Conservation (phyloP, 768 basidiomycete genomes). For the Tylopilus felleus region DNA sequence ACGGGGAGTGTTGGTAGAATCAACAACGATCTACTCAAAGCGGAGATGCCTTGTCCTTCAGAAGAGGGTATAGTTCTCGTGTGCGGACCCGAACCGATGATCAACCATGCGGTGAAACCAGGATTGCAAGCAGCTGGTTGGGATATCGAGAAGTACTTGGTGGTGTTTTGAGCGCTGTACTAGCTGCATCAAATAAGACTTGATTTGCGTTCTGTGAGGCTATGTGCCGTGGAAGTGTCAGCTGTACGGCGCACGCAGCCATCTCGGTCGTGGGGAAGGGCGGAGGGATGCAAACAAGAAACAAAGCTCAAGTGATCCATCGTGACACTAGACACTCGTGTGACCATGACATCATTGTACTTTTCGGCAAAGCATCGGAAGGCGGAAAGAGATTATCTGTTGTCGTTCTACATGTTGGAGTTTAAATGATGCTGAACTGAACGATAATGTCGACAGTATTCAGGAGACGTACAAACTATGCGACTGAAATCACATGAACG, state of each 20-base stretch:
- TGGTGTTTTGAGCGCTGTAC: slow-evolving; percentile 31
- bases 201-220: background rate
- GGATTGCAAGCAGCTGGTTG: slow-evolving; percentile 35
- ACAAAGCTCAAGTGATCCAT: background rate
- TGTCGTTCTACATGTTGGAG: too few species aligned
- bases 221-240: too few species aligned
- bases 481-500: too few species aligned
- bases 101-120: slow-evolving; percentile 30
- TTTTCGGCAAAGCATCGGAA: too few species aligned
- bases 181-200: background rate
- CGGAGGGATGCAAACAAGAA: background rate
- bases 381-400: too few species aligned
- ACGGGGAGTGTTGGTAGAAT: slow-evolving; percentile 41
- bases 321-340: too few species aligned
- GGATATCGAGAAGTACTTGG: slow-evolving; percentile 33
- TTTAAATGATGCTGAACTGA: too few species aligned
- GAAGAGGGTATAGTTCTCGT: slow-evolving; percentile 41
- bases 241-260: background rate
- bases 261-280: background rate
- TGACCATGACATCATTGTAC: too few species aligned
- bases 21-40: slow-evolving; percentile 34
- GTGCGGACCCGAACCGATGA: slow-evolving; percentile 49
- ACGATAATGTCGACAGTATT: too few species aligned
- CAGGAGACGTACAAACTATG: too few species aligned
- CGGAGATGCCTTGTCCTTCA: slow-evolving; percentile 39